Percentiles rank a stretch among this genome's conserved stretches.
Evolutionary conservation across 2,329 filamentous ascomycete genomes (phyloP).

Genomic region (Trichophyton schoenleinii): DNA sequence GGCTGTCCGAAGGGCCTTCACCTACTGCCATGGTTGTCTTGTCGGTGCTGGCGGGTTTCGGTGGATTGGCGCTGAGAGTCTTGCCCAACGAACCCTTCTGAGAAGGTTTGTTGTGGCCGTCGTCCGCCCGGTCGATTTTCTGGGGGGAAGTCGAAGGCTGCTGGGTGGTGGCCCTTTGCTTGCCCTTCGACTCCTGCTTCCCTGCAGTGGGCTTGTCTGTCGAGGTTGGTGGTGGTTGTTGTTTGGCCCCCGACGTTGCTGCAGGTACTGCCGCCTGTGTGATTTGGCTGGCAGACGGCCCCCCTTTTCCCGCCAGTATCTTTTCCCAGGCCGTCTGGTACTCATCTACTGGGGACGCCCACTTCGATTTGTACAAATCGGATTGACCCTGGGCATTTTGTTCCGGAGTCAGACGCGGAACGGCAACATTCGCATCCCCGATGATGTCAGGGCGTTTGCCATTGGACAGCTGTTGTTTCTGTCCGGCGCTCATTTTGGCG

Average conservation of each 20-base stretch:
- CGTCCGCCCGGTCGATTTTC: background rate
- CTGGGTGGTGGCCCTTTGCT: background rate
- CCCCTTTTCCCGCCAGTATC: background rate
- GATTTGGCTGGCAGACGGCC: background rate
- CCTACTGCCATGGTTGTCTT: background rate
- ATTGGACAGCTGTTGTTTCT: background rate
- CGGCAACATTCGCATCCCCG: background rate
- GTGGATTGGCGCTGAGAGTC: background rate
- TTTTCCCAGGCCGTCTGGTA: background rate
- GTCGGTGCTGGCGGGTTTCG: background rate
- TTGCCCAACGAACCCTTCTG: slow-evolving; percentile 1
- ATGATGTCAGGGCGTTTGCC: slow-evolving; percentile 1
- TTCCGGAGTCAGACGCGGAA: slow-evolving; percentile 6
- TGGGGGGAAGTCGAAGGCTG: background rate
- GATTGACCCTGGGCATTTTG: background rate
- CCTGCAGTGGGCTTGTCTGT: slow-evolving; percentile 1
- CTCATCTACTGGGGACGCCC: background rate
- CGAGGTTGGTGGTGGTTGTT: background rate
- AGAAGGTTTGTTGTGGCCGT: background rate
- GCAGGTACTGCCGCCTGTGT: background rate
- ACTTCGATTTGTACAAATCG: background rate
- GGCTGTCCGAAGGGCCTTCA: slow-evolving; percentile 2
- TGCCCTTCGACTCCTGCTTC: slow-evolving; percentile 1
- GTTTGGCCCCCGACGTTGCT: background rate
- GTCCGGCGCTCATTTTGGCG: background rate